Conservation (phyloP, 208 protist genomes). For the Angomonas ambiguus region DNA sequence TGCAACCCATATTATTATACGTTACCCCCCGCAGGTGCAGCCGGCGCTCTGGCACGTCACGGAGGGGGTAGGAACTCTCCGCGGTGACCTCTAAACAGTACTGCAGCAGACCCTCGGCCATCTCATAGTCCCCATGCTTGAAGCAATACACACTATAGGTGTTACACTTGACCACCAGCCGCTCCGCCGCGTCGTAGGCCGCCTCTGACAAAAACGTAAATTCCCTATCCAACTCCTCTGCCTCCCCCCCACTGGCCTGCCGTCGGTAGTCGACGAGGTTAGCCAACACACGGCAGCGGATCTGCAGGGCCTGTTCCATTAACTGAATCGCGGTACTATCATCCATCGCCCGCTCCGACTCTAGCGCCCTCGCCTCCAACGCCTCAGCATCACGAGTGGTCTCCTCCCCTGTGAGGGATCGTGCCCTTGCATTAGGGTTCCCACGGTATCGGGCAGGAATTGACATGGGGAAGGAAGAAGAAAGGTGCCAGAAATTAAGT, state of each 20-base stretch:
- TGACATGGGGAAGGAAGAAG: neutral
- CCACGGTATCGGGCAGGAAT: neutral
- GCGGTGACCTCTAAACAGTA: slow-evolving; percentile 71
- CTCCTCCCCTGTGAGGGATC: slow-evolving; percentile 30
- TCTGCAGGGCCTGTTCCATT: slow-evolving; percentile 78
- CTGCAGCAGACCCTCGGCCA: slow-evolving; percentile 44
- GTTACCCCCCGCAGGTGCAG: slow-evolving; percentile 77
- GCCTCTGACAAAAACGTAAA: slow-evolving; percentile 26
- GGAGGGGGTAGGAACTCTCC: slow-evolving; percentile 55
- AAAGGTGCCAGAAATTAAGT: neutral
- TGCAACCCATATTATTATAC: slow-evolving; percentile 88
- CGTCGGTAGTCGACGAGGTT: slow-evolving; percentile 22
- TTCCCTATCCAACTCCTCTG: slow-evolving; percentile 13
- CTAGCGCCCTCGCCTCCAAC: slow-evolving; percentile 53
- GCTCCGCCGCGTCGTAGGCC: slow-evolving; percentile 66
- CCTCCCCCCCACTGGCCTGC: neutral
- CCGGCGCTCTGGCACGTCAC: slow-evolving; percentile 50
- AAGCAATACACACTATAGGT: slow-evolving; percentile 59
- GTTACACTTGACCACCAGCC: slow-evolving; percentile 76
- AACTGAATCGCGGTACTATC: slow-evolving; percentile 54
- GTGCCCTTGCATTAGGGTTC: neutral
- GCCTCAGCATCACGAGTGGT: slow-evolving; percentile 54
- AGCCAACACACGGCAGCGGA: slow-evolving; percentile 40
- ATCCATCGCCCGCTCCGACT: slow-evolving; percentile 46
- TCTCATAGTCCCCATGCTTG: slow-evolving; percentile 70